Base-by-base conservation (phyloP, 495 filamentous ascomycete species). In the Neurospora sp. region DNA sequence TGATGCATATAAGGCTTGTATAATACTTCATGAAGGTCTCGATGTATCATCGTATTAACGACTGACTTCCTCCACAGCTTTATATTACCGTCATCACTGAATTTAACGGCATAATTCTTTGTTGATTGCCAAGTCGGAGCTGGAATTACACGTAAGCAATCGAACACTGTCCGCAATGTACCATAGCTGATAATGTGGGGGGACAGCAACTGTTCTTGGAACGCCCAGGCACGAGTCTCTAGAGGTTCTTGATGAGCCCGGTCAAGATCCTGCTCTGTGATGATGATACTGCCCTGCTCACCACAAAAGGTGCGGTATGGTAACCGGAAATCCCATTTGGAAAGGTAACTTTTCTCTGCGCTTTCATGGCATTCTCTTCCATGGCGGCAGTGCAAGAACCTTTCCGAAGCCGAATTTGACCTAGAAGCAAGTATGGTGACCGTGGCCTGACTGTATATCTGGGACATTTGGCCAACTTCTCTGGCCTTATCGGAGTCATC, bases 401-500 rank as follows among this genome's bases (percentile, higher is more conserved):
- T 10, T 14, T 59, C 48, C 9, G 20, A 14, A 2, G 48, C 48
- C 10, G 48, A 59, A 2, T 59, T 27, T 2, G 48, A 22, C 20
- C 48, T 27, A 0, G 48, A 59, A 14, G 48, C 48, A 1, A 59
- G 20, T 27, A 59, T 59, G 9, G 48, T 27, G 20, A 59, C 10
- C 1, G 20, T 27, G 9, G 48, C 48, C n/a, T 59, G 20, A 14
- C 48, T 2, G 20, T 59, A 59, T 14, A 59, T 59, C 0, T 27
- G 3, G 20, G 9, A 5, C 48, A 59, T 59, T 27, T 27, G 9
- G 4, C 48, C 48, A 7, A 59, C 2, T 27, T 59, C 20, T 4
- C 3, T 27, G 20, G 48, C 10, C 27, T 81, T 80, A 20, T 79
- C 75, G 2, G 75, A 40, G 4, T 39, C 72, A 31, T 78, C 74